Conservation (phyloP, 306 rosid genomes). For the Prunus mongolica region DNA sequence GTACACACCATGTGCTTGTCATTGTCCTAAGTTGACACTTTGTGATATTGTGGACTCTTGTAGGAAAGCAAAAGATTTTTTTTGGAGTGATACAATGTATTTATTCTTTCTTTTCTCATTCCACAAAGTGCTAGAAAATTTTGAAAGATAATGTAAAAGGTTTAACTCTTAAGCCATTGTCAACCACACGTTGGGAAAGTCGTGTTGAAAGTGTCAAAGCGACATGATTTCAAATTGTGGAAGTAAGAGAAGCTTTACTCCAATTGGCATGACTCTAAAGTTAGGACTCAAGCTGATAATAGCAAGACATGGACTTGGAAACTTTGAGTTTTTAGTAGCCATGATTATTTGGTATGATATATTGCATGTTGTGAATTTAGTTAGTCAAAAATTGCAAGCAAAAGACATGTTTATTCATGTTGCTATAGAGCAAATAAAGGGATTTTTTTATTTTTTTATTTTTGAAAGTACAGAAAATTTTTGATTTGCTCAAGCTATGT, state of each 20-base stretch:
- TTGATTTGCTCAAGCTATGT: no score
- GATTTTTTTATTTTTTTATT: neutral
- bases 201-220: no score
- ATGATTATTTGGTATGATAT: neutral
- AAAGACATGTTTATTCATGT: neutral
- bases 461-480: neutral
- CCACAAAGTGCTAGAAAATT: fast-evolving
- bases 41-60: neutral
- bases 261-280: neutral
- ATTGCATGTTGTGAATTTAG: neutral
- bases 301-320: neutral
- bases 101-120: no score
- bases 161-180: neutral
- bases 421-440: neutral
- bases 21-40: neutral
- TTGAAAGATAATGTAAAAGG: neutral
- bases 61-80: neutral
- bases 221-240: neutral
- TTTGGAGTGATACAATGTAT: neutral
- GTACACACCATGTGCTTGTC: no score
- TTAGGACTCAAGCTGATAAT: neutral
- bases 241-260: neutral
- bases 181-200: neutral
- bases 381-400: neutral
- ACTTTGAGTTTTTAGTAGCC: neutral